A percentile compares a stretch with the other conserved stretches of the same genome.
These are phyloP conservation scores for Exutisphaerella laricina DNA, from an alignment of 2,329 filamentous ascomycete genomes.

Conservation along the genomic window DNA sequence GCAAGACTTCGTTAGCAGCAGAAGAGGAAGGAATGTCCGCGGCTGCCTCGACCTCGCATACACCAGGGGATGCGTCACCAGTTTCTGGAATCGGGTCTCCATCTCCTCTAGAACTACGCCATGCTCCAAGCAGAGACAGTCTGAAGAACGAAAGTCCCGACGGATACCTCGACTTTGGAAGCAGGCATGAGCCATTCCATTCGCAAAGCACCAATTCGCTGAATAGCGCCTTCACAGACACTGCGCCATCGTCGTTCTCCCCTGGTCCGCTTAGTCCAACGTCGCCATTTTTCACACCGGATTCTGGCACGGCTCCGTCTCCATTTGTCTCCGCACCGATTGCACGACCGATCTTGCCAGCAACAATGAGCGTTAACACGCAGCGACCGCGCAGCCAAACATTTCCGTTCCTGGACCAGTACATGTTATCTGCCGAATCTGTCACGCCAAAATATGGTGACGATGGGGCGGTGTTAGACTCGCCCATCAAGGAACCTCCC, in stretches of 20 bases:
- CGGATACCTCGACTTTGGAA: constrained; percentile 55
- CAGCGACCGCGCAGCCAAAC: constrained; percentile 82
- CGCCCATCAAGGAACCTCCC: constrained; percentile 31
- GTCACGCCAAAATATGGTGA: constrained; percentile 51
- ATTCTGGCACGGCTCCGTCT: constrained; percentile 58
- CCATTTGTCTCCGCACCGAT: constrained; percentile 55
- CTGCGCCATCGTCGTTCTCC: constrained; percentile 61
- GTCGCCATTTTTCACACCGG: constrained; percentile 72
- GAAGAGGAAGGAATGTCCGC: constrained; percentile 65
- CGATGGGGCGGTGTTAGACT: constrained; percentile 37
- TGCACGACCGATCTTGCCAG: constrained; percentile 35
- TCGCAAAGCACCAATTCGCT: constrained; percentile 62
- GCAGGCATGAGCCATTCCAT: constrained; percentile 58
- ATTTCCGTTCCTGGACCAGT: constrained; percentile 66
- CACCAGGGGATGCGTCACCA: constrained; percentile 62
- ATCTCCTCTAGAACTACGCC: constrained; percentile 59
- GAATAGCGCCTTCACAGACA: constrained; percentile 62
- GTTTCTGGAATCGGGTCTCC: constrained; percentile 60
- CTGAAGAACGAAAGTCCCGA: constrained; percentile 55
- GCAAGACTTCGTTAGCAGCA: constrained; percentile 50
- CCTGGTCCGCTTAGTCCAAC: constrained; percentile 67
- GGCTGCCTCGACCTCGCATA: constrained; percentile 53
- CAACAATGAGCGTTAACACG: constrained; percentile 50
- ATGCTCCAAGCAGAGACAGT: constrained; percentile 64
- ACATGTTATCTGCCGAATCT: constrained; percentile 51